Evolutionary conservation across 257 asterid genomes (phyloP).

Genomic region (Petunia secreta): DNA sequence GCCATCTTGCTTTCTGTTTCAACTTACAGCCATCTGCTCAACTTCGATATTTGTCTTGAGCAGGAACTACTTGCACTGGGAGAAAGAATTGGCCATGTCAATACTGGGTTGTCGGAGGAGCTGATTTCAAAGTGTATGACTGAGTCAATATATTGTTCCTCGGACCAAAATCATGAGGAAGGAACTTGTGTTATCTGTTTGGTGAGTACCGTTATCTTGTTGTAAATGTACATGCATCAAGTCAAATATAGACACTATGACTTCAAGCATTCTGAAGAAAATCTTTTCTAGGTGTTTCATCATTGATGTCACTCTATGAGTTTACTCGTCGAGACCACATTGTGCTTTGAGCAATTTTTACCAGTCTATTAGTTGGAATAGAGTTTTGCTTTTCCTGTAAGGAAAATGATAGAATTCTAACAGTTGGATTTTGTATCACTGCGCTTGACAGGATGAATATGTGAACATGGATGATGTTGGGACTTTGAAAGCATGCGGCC

Average conservation of each 20-base stretch:
- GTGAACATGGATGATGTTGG: conserved; percentile 62
- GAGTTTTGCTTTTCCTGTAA: background rate
- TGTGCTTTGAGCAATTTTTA: background rate
- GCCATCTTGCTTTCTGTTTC: background rate
- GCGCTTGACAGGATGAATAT: conserved; percentile 65
- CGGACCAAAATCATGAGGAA: conserved; percentile 57
- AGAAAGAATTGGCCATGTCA: conserved; percentile 80
- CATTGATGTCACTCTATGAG: background rate
- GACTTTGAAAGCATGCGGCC: conserved; percentile 57
- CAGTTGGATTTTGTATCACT: background rate
- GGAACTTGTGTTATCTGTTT: conserved; percentile 71
- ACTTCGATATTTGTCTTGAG: conserved; percentile 26
- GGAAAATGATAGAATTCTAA: background rate
- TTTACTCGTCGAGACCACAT: background rate
- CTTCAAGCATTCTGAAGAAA: background rate
- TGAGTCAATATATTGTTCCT: conserved; percentile 54
- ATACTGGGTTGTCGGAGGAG: conserved; percentile 71
- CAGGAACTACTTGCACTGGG: conserved; percentile 90
- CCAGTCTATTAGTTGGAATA: background rate
- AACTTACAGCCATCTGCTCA: conserved; percentile 11
- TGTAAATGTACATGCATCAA: background rate
- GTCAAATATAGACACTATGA: background rate
- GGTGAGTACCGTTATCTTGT: conserved; percentile 40
- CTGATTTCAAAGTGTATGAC: conserved; percentile 55
- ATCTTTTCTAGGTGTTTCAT: background rate